phyloP scores from a whole-genome alignment of 2,329 filamentous ascomycete species.

The Metarhizium anisopliae region DNA sequence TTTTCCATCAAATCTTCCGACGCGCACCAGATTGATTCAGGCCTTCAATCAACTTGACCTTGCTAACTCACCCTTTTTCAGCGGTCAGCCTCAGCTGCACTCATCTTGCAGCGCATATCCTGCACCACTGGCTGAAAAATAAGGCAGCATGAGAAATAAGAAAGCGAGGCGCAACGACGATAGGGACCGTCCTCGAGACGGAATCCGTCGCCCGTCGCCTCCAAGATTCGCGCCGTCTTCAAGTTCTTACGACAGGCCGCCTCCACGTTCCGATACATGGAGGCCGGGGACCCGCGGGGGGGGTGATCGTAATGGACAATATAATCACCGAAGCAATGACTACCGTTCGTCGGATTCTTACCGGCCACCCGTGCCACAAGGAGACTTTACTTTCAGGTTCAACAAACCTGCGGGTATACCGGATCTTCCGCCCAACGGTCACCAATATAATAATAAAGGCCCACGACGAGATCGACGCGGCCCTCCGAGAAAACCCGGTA shows the following conservation, averaged over 20 bases:
- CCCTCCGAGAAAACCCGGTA: slow-evolving; percentile 16
- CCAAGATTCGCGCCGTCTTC: slow-evolving; percentile 6
- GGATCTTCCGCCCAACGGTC: slow-evolving; percentile 17
- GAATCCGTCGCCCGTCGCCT: slow-evolving; percentile 4
- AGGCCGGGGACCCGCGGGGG: slow-evolving; percentile 17
- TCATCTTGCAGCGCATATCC: background rate
- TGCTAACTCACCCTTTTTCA: background rate
- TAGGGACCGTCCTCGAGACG: slow-evolving; percentile 4
- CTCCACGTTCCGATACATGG: slow-evolving; percentile 20
- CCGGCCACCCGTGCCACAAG: slow-evolving; percentile 24
- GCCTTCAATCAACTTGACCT: too few relatives aligned
- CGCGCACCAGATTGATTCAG: too few relatives aligned
- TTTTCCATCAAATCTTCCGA: too few relatives aligned
- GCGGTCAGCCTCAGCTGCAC: background rate
- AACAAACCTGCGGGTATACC: slow-evolving; percentile 42
- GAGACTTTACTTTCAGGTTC: slow-evolving; percentile 49
- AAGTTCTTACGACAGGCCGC: slow-evolving; percentile 9
- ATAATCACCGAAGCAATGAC: slow-evolving; percentile 14
- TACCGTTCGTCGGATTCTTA: slow-evolving; percentile 18
- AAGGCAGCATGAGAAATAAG: slow-evolving; percentile 2
- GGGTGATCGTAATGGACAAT: slow-evolving; percentile 13
- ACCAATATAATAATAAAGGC: slow-evolving; percentile 7
- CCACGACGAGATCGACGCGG: slow-evolving; percentile 17
- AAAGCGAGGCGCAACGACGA: slow-evolving; percentile 7
- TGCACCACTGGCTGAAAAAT: background rate